Conservation (phyloP, 805 yeast genomes). For the Wickerhamiella shivajii region DNA sequence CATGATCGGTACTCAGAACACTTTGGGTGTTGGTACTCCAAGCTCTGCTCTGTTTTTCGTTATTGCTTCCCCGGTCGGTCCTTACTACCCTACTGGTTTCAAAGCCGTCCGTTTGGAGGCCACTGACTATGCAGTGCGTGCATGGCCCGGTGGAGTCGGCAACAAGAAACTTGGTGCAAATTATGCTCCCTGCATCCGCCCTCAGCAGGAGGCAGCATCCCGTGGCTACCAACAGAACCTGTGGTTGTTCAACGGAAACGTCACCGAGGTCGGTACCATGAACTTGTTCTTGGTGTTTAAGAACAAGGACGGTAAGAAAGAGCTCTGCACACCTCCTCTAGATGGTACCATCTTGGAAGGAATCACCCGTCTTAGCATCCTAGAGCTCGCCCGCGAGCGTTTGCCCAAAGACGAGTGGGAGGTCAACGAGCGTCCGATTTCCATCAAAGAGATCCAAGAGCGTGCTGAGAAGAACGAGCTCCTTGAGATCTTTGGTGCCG, state of each 20-base stretch:
- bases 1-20: conserved; percentile 79
- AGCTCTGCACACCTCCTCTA: conserved; percentile 87
- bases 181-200: conserved; percentile 89
- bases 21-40: conserved; percentile 78
- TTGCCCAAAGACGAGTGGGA: conserved; percentile 68
- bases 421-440: conserved; percentile 65
- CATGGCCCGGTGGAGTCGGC: conserved; percentile 99
- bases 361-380: conserved; percentile 83
- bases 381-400: conserved; percentile 60
- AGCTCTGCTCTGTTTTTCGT: conserved; percentile 67
- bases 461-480: conserved; percentile 66
- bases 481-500: conserved; percentile 91
- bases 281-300: conserved; percentile 80
- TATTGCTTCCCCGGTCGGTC: conserved; percentile 93
- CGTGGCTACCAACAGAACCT: conserved; percentile 92
- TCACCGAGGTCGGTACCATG: conserved; percentile 98
- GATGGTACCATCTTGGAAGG: conserved; percentile 97
- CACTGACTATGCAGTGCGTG: conserved; percentile 89
- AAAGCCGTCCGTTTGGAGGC: conserved; percentile 90
- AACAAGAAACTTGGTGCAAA: conserved; percentile 93
- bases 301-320: conserved; percentile 63
- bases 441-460: conserved; percentile 67
- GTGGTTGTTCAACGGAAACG: conserved; percentile 78
- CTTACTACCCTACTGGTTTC: conserved; percentile 88
- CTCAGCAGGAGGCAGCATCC: conserved; percentile 76